A percentile compares a stretch with the other conserved stretches of the same genome.
Evolutionary conservation across 768 basidiomycete genomes (phyloP).

Genomic region (Cystobasidiopsis lactophilus): DNA sequence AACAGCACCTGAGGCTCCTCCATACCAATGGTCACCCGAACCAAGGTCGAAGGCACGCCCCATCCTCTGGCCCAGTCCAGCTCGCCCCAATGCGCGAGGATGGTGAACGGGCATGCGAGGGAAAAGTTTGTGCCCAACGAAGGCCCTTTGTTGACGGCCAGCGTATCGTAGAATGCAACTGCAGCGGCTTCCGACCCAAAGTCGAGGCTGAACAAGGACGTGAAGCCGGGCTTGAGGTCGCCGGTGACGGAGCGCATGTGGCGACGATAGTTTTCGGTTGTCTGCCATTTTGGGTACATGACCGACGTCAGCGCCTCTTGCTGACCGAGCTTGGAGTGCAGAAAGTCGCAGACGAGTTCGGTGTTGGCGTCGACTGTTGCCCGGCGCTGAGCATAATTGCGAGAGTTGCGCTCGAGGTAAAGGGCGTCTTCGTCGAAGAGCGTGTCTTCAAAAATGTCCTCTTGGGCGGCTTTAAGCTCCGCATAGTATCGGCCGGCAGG

Average conservation of each 20-base stretch:
- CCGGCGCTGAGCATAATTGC: conserved; percentile 62
- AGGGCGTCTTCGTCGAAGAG: conserved; percentile 84
- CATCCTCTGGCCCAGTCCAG: conserved; percentile 73
- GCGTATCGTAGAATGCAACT: conserved; percentile 32
- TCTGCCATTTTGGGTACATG: conserved; percentile 69
- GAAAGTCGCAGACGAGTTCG: conserved; percentile 55
- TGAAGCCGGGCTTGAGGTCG: conserved; percentile 10
- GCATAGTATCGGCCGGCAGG: conserved; percentile 49
- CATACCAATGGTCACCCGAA: conserved; percentile 77
- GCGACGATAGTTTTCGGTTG: conserved; percentile 44
- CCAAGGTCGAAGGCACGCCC: conserved; percentile 62
- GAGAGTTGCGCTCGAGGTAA: conserved; percentile 94
- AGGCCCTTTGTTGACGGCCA: conserved; percentile 72
- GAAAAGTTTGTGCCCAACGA: conserved; percentile 76
- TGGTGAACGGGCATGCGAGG: conserved; percentile 74
- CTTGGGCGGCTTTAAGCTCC: conserved; percentile 39
- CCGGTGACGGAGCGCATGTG: conserved; percentile 36
- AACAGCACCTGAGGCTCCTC: conserved; percentile 44
- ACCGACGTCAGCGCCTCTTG: conserved; percentile 46
- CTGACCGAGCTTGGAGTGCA: conserved; percentile 29
- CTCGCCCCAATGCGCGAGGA: conserved; percentile 74
- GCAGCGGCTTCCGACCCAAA: conserved; percentile 37
- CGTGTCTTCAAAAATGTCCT: conserved; percentile 47
- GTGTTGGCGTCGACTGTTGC: conserved; percentile 58
- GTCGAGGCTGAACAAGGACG: conserved; percentile 37